Conservation (phyloP, 495 filamentous ascomycete genomes). For the Penicillium dipodomyicola region DNA sequence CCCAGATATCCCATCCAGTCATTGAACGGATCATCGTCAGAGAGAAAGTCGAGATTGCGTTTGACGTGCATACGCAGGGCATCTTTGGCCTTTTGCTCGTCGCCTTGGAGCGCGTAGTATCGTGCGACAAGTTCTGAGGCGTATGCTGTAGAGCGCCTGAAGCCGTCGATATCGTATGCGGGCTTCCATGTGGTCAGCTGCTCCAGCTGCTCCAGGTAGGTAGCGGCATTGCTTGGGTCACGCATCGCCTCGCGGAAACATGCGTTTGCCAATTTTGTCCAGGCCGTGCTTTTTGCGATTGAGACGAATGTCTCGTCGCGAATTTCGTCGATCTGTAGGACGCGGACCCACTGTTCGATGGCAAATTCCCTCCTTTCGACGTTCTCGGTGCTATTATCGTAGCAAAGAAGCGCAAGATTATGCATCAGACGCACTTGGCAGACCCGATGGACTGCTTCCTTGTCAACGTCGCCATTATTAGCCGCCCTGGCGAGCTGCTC, state of each 20-base stretch:
- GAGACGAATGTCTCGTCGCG: neutral
- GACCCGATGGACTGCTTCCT: neutral
- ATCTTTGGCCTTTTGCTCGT: constrained; percentile 25
- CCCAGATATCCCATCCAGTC: constrained; percentile 39
- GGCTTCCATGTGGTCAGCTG: neutral
- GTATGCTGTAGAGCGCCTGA: neutral
- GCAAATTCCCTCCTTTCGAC: constrained; percentile 1
- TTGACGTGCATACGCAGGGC: constrained; percentile 32
- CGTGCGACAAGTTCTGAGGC: constrained; percentile 20
- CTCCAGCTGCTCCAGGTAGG: constrained; percentile 5
- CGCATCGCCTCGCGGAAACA: constrained; percentile 7
- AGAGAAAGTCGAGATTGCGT: constrained; percentile 38
- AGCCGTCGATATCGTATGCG: no score
- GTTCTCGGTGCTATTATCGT: neutral
- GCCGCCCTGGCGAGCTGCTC: neutral
- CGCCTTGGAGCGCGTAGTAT: constrained; percentile 29
- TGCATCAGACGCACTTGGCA: constrained; percentile 16
- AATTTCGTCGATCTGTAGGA: constrained; percentile 8
- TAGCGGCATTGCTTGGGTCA: neutral
- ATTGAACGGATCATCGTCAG: constrained; percentile 43
- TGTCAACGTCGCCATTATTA: neutral
- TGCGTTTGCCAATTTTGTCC: neutral
- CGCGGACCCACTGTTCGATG: constrained; percentile 11
- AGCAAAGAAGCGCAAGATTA: constrained; percentile 11
- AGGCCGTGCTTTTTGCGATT: neutral